These are phyloP conservation scores for Alloteropsis semialata DNA, from an alignment of 176 grass and related monocot genomes.

Conservation along the genomic window DNA sequence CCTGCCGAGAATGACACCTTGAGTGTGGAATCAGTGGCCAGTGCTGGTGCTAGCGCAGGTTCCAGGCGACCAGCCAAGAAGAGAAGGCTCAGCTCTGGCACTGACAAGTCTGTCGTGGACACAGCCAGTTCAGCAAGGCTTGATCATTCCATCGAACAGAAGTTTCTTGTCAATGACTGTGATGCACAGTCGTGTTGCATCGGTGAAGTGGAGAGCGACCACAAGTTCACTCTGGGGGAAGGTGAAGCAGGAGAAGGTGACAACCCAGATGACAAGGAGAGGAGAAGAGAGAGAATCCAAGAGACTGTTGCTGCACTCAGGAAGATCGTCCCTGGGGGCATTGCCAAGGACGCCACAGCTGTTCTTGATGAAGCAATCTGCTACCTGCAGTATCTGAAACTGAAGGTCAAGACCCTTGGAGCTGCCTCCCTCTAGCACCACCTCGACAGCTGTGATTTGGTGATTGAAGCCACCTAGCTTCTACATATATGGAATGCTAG, in stretches of 20 bases:
- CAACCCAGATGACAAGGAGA: conserved; percentile 33
- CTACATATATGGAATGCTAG: conserved; percentile 4
- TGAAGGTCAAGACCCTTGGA: conserved; percentile 80
- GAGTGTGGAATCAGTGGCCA: conserved; percentile 44
- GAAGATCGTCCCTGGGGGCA: conserved; percentile 81
- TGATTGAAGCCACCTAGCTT: background rate
- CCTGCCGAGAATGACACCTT: conserved; percentile 21
- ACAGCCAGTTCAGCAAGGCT: conserved; percentile 71
- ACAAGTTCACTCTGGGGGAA: conserved; percentile 30
- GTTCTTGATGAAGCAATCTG: conserved; percentile 92
- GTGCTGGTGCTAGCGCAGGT: conserved; percentile 42
- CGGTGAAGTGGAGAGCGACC: conserved; percentile 45
- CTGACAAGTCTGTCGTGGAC: conserved; percentile 68
- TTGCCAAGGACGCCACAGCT: conserved; percentile 66
- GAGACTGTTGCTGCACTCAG: conserved; percentile 76
- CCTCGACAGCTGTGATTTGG: background rate
- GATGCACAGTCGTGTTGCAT: conserved; percentile 66
- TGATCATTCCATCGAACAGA: conserved; percentile 37
- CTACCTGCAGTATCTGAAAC: conserved; percentile 86
- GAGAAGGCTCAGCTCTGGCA: conserved; percentile 51
- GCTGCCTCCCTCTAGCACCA: conserved; percentile 42
- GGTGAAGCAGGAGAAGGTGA: conserved; percentile 40
- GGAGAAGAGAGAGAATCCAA: conserved; percentile 77
- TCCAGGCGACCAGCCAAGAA: conserved; percentile 56
- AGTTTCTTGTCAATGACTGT: conserved; percentile 34